Conservation (phyloP, 2,329 filamentous ascomycete genomes). For the Cladosporium sp. region DNA sequence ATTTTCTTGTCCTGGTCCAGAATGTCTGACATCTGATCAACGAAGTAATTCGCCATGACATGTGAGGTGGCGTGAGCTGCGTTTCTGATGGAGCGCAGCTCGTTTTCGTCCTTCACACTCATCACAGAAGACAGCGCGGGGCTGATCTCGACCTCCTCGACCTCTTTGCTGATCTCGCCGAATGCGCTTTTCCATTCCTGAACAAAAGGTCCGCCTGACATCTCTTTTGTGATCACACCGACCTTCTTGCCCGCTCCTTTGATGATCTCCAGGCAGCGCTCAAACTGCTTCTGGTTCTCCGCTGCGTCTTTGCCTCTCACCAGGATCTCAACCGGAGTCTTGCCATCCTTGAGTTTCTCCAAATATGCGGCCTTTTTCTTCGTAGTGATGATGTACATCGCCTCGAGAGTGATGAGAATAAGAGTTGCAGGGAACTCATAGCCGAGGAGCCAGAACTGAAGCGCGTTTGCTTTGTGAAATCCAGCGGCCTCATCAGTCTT, state of each 20-base stretch:
- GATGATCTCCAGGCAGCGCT: conserved; percentile 76
- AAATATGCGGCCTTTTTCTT: conserved; percentile 97
- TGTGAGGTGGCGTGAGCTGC: conserved; percentile 91
- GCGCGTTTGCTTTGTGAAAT: conserved; percentile 93
- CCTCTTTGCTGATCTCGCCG: conserved; percentile 69
- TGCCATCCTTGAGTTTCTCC: conserved; percentile 84
- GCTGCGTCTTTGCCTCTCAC: conserved; percentile 86
- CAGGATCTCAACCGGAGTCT: conserved; percentile 85
- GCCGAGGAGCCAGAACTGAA: conserved; percentile 97
- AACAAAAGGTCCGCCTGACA: conserved; percentile 77
- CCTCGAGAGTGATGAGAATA: conserved; percentile 83
- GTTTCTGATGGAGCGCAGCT: conserved; percentile 88
- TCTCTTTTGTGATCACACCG: conserved; percentile 78
- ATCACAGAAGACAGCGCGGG: conserved; percentile 78
- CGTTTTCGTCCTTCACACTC: conserved; percentile 89
- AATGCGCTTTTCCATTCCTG: conserved; percentile 93
- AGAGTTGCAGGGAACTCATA: conserved; percentile 98
- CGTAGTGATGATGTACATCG: conserved; percentile 87
- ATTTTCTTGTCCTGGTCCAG: conserved; percentile 97
- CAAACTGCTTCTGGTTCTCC: conserved; percentile 85
- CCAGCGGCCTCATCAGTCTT: conserved; percentile 84
- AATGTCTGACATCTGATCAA: conserved; percentile 96
- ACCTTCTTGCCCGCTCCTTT: conserved; percentile 89
- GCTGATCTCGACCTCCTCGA: conserved; percentile 83
- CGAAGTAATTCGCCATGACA: conserved; percentile 91